Evolutionary conservation across 2,329 filamentous ascomycete genomes (phyloP).

Genomic region (Cercospora beticola): DNA sequence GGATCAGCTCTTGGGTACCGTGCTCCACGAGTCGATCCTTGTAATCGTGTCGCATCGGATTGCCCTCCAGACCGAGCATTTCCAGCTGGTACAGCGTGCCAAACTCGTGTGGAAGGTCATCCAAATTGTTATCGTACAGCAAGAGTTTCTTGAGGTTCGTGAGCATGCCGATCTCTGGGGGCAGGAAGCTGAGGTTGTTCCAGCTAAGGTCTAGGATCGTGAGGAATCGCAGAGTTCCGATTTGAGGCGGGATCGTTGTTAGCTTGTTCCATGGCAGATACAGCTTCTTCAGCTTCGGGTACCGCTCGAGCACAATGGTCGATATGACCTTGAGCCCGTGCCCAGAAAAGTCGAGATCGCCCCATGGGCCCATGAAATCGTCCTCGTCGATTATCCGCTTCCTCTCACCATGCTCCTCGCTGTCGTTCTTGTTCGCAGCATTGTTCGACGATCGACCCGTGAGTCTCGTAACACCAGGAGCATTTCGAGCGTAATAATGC

Average conservation of each 20-base stretch:
- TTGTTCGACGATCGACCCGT: slow-evolving; percentile 26
- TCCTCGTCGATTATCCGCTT: slow-evolving; percentile 56
- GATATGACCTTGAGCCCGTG: slow-evolving; percentile 86
- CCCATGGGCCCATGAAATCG: slow-evolving; percentile 70
- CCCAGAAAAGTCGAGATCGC: slow-evolving; percentile 91
- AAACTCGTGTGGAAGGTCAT: slow-evolving; percentile 77
- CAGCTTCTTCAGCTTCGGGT: slow-evolving; percentile 84
- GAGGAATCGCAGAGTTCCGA: slow-evolving; percentile 79
- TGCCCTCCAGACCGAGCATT: slow-evolving; percentile 87
- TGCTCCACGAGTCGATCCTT: slow-evolving; percentile 83
- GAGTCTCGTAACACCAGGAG: slow-evolving; percentile 32
- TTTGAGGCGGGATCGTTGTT: slow-evolving; percentile 71
- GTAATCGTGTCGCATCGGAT: slow-evolving; percentile 70
- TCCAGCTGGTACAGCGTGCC: slow-evolving; percentile 87
- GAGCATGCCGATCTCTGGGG: slow-evolving; percentile 93
- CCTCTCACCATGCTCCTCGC: slow-evolving; percentile 57
- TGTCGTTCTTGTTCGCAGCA: slow-evolving; percentile 51
- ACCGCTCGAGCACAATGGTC: slow-evolving; percentile 72
- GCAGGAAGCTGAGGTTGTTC: slow-evolving; percentile 79
- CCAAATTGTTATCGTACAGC: slow-evolving; percentile 87
- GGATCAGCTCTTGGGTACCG: slow-evolving; percentile 82
- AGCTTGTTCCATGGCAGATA: slow-evolving; percentile 94
- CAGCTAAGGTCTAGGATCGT: slow-evolving; percentile 83
- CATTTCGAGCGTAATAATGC: slow-evolving; percentile 75
- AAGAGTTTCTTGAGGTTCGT: slow-evolving; percentile 83